phyloP scores from a whole-genome alignment of 108 stramenopile genomes.

The Cyclotella choctawhatcheeana region DNA sequence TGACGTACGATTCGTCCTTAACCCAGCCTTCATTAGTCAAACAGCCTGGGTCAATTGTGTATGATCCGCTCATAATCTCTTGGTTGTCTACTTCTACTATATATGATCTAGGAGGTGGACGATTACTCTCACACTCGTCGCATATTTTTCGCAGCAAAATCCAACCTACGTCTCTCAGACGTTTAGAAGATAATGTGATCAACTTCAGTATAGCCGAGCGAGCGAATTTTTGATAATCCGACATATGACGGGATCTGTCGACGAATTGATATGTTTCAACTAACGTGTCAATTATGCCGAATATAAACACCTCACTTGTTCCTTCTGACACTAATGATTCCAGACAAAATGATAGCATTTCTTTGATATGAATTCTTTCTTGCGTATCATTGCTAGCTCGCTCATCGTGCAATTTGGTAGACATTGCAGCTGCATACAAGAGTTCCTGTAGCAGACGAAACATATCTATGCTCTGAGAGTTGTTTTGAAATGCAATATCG shows the following conservation, averaged over 20 bases:
- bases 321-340: not conserved
- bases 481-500: not conserved
- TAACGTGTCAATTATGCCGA: not conserved
- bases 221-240: not conserved
- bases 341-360: not conserved
- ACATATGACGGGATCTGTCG: not conserved
- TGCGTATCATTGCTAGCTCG: not conserved
- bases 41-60: not conserved
- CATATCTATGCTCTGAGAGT: not conserved
- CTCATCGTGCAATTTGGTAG: not conserved
- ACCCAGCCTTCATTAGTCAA: not conserved
- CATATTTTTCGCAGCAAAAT: not conserved
- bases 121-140: not conserved
- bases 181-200: not conserved
- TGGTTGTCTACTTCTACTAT: not conserved
- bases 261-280: not conserved
- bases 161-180: not conserved
- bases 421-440: not conserved
- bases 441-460: not conserved
- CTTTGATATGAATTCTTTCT: not conserved
- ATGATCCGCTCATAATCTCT: not conserved
- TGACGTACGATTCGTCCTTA: not conserved
- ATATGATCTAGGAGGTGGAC: slow-evolving; percentile 2
- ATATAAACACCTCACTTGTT: not conserved
- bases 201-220: not conserved